Base-by-base conservation (phyloP, 208 protist genomes). In the Crithidia expoeki region DNA sequence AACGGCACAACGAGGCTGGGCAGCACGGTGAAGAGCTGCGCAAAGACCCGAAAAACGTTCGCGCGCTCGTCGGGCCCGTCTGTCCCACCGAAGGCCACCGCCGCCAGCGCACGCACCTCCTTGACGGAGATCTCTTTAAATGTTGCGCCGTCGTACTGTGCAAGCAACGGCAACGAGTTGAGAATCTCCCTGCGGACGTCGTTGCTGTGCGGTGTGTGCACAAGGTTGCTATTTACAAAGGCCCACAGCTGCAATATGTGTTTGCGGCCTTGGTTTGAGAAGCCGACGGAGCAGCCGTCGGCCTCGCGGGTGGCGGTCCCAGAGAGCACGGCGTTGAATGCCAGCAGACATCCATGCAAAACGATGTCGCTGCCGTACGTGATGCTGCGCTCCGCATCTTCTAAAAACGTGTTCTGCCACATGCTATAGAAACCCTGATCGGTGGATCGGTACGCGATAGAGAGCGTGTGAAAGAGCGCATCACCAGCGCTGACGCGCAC, bases 251-350 rank as follows among this genome's bases (percentile, higher is more conserved):
- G 67, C 59, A 84, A 55, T 25, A 96, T 67, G 56, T 69, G 68
- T 27, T 32, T 49, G 14, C 71, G 58, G 12, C 79, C 68, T 16
- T 78, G 57, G 17, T 60, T 40, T 16, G 89, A 94, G 57, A 89
- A 73, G 34, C 55, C 64, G 9, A 89, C 84, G 21, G 68, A 69
- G 14, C 70, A 55, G 46, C 59, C 76, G 23, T 86, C 81, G 4
- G 72, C 64, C 53, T 78, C 72, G 47, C 55, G 61, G 21, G 56
- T 76, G 19, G 74, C 69, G 34, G 92, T 72, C 16, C 88, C 92
- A 27, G 77, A 79, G 34, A 96, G 75, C 6, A 94, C 74, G 23
- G 92, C 79, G 50, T 92, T 92, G 58, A 94, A 93, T 5, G 75
- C 78, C 25, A 88, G 62, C 47, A 94, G 65, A 7, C 72, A 79